These are phyloP conservation scores for Kwoniella heveanensis DNA, from an alignment of 768 basidiomycete genomes.

Conservation along the genomic window DNA sequence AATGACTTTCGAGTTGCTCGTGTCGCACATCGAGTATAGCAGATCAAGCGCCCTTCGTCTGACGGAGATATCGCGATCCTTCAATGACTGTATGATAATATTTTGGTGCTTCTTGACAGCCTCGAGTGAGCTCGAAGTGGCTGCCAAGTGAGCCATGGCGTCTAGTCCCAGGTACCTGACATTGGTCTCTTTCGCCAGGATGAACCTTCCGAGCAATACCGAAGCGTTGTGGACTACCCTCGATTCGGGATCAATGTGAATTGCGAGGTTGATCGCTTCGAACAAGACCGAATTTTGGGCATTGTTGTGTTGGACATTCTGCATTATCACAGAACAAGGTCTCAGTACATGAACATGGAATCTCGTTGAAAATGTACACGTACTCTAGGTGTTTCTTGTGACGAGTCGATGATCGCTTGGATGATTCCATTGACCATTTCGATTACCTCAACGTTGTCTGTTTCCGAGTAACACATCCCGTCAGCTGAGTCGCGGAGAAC, in stretches of 20 bases:
- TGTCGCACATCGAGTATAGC: conserved; percentile 98
- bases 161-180: conserved; percentile 96
- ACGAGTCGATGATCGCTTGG: conserved; percentile 84
- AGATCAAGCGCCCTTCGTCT: conserved; percentile 90
- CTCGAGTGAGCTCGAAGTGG: conserved; percentile 83
- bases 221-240: conserved; percentile 85
- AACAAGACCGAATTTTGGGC: conserved; percentile 98
- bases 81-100: conserved; percentile 89
- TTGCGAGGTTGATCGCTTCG: conserved; percentile 94
- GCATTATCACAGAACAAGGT: neutral
- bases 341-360: neutral
- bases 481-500: too few relatives aligned
- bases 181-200: conserved; percentile 97
- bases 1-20: conserved; percentile 92
- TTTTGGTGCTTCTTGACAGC: conserved; percentile 93
- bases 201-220: conserved; percentile 88
- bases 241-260: conserved; percentile 90
- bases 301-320: conserved; percentile 97
- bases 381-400: conserved; percentile 72
- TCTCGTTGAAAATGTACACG: neutral
- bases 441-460: conserved; percentile 81
- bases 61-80: conserved; percentile 97
- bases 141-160: conserved; percentile 97
- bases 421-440: conserved; percentile 78
- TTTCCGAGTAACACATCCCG: neutral